Conservation (phyloP, 2,329 filamentous ascomycete genomes). For the Stachybotrys elegans region DNA sequence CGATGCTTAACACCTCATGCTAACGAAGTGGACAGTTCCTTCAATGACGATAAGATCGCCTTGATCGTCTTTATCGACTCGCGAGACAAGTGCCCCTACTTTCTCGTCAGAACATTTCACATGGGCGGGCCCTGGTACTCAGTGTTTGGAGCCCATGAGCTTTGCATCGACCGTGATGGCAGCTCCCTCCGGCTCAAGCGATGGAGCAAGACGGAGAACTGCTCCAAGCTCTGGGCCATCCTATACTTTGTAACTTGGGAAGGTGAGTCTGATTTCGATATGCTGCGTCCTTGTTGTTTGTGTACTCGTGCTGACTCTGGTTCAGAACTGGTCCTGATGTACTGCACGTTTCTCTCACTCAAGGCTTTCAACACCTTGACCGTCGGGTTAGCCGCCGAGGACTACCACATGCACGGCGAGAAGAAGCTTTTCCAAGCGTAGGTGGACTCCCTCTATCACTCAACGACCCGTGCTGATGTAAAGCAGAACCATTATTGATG, state of each 20-base stretch:
- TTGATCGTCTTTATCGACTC: constrained; percentile 47
- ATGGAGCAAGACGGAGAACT: constrained; percentile 40
- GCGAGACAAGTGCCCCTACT: constrained; percentile 36
- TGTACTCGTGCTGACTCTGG: too few relatives aligned
- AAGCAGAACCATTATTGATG: constrained; percentile 50
- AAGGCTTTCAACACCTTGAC: constrained; percentile 47
- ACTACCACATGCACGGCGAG: constrained; percentile 44
- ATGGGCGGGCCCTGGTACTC: constrained; percentile 40
- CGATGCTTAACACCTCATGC: too few relatives aligned
- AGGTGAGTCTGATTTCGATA: constrained; percentile 31
- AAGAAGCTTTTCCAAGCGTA: constrained; percentile 52
- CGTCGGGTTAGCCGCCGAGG: constrained; percentile 35
- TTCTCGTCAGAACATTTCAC: constrained; percentile 41
- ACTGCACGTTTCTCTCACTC: constrained; percentile 52
- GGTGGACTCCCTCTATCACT: constrained; percentile 14
- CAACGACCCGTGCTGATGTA: too few relatives aligned
- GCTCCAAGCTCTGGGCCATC: constrained; percentile 47
- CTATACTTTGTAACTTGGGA: constrained; percentile 57
- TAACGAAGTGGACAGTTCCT: constrained; percentile 40
- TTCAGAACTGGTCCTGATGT: constrained; percentile 54
- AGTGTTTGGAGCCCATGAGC: constrained; percentile 46
- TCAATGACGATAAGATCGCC: constrained; percentile 50
- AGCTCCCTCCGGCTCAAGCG: constrained; percentile 45
- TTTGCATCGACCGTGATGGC: constrained; percentile 45
- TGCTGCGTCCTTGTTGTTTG: background rate